Evolutionary conservation across 2,329 filamentous ascomycete genomes (phyloP).

Genomic region (Microsporum audouinii): DNA sequence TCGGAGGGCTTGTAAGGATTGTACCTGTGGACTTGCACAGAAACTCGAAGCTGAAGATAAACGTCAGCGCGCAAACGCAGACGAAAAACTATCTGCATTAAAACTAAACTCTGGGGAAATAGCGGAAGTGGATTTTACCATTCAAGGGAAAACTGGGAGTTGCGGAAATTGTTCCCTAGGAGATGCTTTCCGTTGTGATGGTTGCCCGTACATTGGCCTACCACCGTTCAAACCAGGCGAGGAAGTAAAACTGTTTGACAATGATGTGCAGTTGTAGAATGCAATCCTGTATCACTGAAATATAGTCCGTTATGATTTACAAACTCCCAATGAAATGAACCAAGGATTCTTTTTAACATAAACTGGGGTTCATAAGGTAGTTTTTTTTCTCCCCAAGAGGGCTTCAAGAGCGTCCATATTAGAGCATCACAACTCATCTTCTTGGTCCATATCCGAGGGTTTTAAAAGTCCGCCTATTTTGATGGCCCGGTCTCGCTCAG

Average conservation of each 20-base stretch:
- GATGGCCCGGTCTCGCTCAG: slow-evolving; percentile 81
- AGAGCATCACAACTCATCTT: slow-evolving; percentile 54
- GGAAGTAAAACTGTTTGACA: slow-evolving; percentile 78
- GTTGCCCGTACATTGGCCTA: slow-evolving; percentile 75
- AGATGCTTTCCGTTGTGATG: slow-evolving; percentile 71
- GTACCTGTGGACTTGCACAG: slow-evolving; percentile 83
- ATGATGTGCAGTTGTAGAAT: slow-evolving; percentile 64
- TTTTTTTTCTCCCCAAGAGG: background rate
- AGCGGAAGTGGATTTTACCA: slow-evolving; percentile 87
- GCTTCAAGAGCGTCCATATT: background rate
- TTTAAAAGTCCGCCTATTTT: slow-evolving; percentile 95
- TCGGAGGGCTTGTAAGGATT: slow-evolving; percentile 92
- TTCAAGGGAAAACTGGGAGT: slow-evolving; percentile 90
- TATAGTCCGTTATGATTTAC: background rate
- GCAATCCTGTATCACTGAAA: background rate
- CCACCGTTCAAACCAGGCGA: slow-evolving; percentile 96
- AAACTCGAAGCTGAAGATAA: slow-evolving; percentile 76
- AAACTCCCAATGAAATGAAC: background rate
- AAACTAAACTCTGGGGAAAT: slow-evolving; percentile 66
- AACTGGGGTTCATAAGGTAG: background rate
- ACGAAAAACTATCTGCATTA: slow-evolving; percentile 44
- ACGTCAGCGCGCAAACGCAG: slow-evolving; percentile 52
- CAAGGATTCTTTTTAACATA: background rate
- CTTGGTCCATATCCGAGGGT: slow-evolving; percentile 84
- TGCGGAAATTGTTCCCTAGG: slow-evolving; percentile 91